Evolutionary conservation across 495 filamentous ascomycete species (phyloP).

Genomic region (Coniosporium apollinis): DNA sequence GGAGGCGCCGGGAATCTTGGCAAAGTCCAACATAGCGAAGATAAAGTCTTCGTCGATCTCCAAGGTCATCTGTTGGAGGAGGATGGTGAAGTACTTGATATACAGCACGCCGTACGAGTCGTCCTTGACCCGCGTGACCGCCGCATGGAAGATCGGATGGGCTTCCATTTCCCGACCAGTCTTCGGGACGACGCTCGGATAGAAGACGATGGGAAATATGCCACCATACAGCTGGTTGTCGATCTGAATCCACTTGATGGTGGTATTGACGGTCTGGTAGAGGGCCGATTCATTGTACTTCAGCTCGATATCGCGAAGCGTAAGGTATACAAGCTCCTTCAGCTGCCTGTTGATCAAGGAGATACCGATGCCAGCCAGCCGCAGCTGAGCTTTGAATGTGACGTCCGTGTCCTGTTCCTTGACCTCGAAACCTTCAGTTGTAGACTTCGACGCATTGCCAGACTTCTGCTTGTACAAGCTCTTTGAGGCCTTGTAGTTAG

Average conservation of each 20-base stretch:
- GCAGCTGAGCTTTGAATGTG: conserved; percentile 75
- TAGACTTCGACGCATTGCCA: conserved; percentile 35
- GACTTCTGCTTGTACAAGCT: conserved; percentile 84
- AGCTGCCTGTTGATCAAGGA: conserved; percentile 86
- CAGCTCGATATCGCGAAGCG: conserved; percentile 80
- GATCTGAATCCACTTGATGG: conserved; percentile 97
- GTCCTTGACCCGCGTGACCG: conserved; percentile 89
- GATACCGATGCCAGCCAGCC: conserved; percentile 78
- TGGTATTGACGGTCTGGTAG: conserved; percentile 76
- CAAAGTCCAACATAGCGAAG: conserved; percentile 87
- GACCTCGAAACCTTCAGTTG: conserved; percentile 69
- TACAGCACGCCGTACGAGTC: conserved; percentile 96
- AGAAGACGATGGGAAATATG: conserved; percentile 92
- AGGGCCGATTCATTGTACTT: conserved; percentile 82
- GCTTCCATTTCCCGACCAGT: conserved; percentile 93
- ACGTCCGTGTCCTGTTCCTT: conserved; percentile 75
- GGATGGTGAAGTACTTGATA: conserved; percentile 89
- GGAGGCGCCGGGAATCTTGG: conserved; percentile 82
- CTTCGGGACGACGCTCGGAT: conserved; percentile 97
- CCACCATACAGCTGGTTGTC: conserved; percentile 98
- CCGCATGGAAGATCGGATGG: conserved; percentile 83
- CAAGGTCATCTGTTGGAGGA: conserved; percentile 94
- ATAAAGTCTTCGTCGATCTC: conserved; percentile 98
- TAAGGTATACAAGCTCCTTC: conserved; percentile 85
- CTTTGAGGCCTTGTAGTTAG: conserved; percentile 87